These are phyloP conservation scores for Xylaria sp. DNA, from an alignment of 2,329 filamentous ascomycete species.

Conservation along the genomic window DNA sequence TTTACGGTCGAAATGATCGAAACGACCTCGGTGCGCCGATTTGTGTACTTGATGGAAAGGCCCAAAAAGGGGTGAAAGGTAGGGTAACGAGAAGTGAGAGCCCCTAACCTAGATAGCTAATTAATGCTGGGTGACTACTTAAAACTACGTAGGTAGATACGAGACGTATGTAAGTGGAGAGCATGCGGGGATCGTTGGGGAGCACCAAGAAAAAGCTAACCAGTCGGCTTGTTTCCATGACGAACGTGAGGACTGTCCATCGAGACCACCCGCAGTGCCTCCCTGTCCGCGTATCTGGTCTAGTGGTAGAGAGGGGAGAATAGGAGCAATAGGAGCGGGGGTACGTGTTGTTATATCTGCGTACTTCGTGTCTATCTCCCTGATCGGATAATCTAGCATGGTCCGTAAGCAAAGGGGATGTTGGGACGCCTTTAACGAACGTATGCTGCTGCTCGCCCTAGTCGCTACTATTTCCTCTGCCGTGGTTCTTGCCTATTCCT, in stretches of 20 bases:
- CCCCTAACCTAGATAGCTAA: background rate
- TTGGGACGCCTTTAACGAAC: no score
- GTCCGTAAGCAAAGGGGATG: background rate
- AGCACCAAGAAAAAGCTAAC: background rate
- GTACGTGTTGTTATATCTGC: background rate
- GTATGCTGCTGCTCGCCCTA: background rate
- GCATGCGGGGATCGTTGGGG: background rate
- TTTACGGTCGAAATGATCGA: background rate
- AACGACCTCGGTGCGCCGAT: background rate
- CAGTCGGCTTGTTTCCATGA: slow-evolving; percentile 26
- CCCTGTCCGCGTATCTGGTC: background rate
- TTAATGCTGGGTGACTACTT: background rate
- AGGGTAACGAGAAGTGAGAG: no score
- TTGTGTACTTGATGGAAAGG: background rate
- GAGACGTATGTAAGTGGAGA: background rate
- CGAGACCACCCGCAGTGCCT: background rate
- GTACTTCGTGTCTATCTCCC: background rate
- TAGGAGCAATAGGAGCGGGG: background rate
- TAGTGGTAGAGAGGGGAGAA: background rate
- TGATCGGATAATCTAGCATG: background rate
- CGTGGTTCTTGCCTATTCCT: background rate
- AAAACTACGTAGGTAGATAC: no score
- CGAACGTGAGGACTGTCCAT: slow-evolving; percentile 23
- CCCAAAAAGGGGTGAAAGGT: background rate
- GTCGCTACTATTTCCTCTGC: background rate